Evolutionary conservation across 768 basidiomycete species (phyloP), one percentile per base, ranked within the genome.

Genomic region (Termitomyces sp.): DNA sequence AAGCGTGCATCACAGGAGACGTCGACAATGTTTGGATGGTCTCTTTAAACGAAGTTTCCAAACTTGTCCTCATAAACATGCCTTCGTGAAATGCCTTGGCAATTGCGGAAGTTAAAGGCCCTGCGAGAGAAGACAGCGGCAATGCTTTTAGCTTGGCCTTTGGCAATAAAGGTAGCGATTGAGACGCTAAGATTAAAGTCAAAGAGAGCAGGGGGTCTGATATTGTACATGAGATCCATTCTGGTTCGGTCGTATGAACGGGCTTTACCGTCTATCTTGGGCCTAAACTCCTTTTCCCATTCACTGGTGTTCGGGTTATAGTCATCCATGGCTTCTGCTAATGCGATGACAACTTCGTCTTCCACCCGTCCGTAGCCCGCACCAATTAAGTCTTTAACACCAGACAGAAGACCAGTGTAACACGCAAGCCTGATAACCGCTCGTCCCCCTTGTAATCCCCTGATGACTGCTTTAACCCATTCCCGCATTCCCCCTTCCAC

Each of bases 291-390:
- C 54, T 76, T 80, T 67, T 87, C 84, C 89, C 89, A 91, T 56
- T 75, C 74, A 38, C 67, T 63, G 4, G 64, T 58, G 23, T 71
- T 67, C 16, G 75, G 75, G 8, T 56, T 62, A 44, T 86, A 84
- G 12, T 79, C 71, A 63, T 91, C 89, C 69, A 91, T 81, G 26
- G 88, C 80, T 67, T 91, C 89, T 8, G 91, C 89, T 30, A 91
- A 75, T 3, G 87, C 82, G 30, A 93, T 74, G 33, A 91, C 75
- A 28, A 84, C 68, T 65, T 89, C 87, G 56, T 87, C 81, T 69
- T 92, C 86, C 10, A 87, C 79, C 46, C 66, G 76, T 9, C 71
- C 69, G n/a, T 68, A 67, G 14, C 68, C 65, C 28, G 70, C 55
- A 48, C 71, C 61, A 55, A 72, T 47, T 52, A 81, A 67, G 60